phyloP scores from a whole-genome alignment of 768 basidiomycete species.

The Psilocybe azurescens region DNA sequence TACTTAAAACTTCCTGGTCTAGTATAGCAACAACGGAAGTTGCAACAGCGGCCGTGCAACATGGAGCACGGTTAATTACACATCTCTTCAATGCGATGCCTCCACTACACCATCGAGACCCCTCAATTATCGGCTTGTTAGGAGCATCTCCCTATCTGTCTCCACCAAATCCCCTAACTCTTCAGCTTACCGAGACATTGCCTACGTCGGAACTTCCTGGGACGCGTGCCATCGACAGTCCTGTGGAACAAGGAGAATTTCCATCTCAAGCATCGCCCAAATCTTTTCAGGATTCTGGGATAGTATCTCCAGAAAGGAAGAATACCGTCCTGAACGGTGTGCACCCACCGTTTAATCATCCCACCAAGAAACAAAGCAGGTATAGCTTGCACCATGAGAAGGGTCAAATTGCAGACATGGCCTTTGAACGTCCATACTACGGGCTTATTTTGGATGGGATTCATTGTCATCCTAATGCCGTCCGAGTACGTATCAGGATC shows the following conservation, averaged over 20 bases:
- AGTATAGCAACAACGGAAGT: constrained; percentile 79
- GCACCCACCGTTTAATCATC: constrained; percentile 23
- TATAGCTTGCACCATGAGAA: constrained; percentile 50
- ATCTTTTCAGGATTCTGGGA: constrained; percentile 16
- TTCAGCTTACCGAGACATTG: constrained; percentile 18
- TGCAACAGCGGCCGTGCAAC: constrained; percentile 71
- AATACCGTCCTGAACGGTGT: constrained; percentile 22
- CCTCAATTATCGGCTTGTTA: constrained; percentile 88
- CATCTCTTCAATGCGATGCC: constrained; percentile 96
- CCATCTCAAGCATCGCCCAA: constrained; percentile 12
- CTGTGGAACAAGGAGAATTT: background rate
- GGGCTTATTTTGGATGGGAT: constrained; percentile 92
- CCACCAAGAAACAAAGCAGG: constrained; percentile 30
- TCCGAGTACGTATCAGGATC: constrained; percentile 59
- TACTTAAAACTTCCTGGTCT: constrained; percentile 23
- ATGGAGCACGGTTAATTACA: constrained; percentile 86
- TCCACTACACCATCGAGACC: constrained; percentile 87
- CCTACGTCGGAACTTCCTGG: constrained; percentile 16
- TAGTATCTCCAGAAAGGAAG: constrained; percentile 28
- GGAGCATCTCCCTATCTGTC: constrained; percentile 74
- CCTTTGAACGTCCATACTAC: constrained; percentile 77
- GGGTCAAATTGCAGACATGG: constrained; percentile 56
- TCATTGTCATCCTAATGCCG: constrained; percentile 90
- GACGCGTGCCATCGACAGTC: background rate
- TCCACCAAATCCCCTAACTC: constrained; percentile 27